Percentiles rank a stretch among this genome's conserved stretches.
Evolutionary conservation across 1,284 basidiomycete species (phyloP).

Genomic region (Cryptococcus neoformans): DNA sequence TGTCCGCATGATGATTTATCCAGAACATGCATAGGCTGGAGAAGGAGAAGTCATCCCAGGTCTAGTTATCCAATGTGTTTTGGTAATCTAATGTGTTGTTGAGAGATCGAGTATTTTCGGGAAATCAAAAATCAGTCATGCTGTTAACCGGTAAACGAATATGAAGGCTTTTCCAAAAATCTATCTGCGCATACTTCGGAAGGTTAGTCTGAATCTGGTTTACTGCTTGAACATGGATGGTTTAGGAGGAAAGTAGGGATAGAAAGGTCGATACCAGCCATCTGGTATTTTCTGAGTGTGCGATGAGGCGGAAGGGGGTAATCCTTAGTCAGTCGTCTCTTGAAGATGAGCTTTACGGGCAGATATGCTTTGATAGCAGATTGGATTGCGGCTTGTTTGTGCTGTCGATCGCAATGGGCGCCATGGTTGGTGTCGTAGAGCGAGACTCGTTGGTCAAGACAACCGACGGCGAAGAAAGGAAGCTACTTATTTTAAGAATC

Average conservation of each 20-base stretch:
- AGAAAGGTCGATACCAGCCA: slow-evolving; percentile 8
- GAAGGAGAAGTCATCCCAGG: too few relatives aligned
- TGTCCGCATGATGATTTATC: too few relatives aligned
- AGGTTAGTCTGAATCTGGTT: too few relatives aligned
- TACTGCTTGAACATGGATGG: too few relatives aligned
- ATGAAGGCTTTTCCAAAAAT: too few relatives aligned
- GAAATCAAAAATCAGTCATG: too few relatives aligned
- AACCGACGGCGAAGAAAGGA: not conserved
- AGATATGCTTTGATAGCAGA: not conserved
- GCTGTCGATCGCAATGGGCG: slow-evolving; percentile 11
- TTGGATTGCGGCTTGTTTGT: not conserved
- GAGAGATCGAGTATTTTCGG: too few relatives aligned
- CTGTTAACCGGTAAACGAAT: too few relatives aligned
- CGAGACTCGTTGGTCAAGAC: not conserved
- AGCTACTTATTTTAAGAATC: not conserved
- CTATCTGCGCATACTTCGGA: too few relatives aligned
- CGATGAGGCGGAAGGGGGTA: not conserved
- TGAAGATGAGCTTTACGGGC: not conserved
- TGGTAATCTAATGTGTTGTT: too few relatives aligned
- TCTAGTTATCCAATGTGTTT: too few relatives aligned
- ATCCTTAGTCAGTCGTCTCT: not conserved
- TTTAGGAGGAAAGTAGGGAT: slow-evolving; percentile 35
- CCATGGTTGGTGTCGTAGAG: slow-evolving; percentile 4
- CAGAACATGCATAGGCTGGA: too few relatives aligned
- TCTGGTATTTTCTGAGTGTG: not conserved